A percentile compares a stretch with the other conserved stretches of the same genome.
These are phyloP conservation scores for Tetrapisispora iriomotensis DNA, from an alignment of 805 yeast genomes.

Conservation along the genomic window DNA sequence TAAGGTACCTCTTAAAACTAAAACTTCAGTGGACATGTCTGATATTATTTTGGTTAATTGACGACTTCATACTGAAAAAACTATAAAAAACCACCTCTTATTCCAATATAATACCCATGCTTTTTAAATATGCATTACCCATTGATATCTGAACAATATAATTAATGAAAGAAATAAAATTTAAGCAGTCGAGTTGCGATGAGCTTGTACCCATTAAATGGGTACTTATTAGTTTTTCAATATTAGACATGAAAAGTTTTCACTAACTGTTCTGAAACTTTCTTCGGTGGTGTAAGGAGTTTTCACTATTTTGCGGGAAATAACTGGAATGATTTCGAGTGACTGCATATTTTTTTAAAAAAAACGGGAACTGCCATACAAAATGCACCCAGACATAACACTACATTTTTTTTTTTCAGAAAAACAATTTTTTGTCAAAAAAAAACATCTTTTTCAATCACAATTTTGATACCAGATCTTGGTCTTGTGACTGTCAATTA, in stretches of 20 bases:
- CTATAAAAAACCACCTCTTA: too few species aligned
- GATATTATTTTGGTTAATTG: background rate
- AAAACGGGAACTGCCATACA: background rate
- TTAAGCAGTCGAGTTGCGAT: background rate
- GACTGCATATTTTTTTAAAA: background rate
- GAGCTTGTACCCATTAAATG: background rate
- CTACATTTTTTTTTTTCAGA: too few species aligned
- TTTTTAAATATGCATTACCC: too few species aligned
- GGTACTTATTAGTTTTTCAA: too few species aligned
- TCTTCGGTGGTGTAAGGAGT: slow-evolving; percentile 1
- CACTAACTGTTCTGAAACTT: background rate
- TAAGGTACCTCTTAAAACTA: slow-evolving; percentile 99
- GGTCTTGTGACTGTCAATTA: too few species aligned
- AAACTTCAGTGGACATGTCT: slow-evolving; percentile 51
- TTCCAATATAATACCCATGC: too few species aligned
- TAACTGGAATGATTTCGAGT: background rate
- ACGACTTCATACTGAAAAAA: too few species aligned
- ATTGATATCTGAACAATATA: too few species aligned
- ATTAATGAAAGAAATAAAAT: too few species aligned
- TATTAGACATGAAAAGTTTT: background rate
- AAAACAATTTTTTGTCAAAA: too few species aligned
- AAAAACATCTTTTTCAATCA: too few species aligned
- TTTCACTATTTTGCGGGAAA: background rate
- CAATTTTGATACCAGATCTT: too few species aligned
- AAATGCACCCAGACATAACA: background rate